Evolutionary conservation across 2,329 filamentous ascomycete genomes (phyloP).

Genomic region (Trichoderma atroviride): DNA sequence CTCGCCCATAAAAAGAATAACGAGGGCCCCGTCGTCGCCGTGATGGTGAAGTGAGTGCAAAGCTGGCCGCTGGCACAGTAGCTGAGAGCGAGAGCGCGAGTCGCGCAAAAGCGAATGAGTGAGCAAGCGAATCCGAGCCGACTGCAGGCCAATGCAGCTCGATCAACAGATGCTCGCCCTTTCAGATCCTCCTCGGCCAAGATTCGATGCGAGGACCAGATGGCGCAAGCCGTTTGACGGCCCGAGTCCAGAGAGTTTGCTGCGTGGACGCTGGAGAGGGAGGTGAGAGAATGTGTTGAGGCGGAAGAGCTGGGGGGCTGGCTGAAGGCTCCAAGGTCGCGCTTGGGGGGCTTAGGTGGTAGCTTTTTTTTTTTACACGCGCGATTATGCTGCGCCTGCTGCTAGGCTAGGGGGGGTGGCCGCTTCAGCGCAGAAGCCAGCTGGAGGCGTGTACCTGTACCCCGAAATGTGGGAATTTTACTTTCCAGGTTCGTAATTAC

Average conservation of each 20-base stretch:
- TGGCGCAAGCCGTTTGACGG: slow-evolving; percentile 23
- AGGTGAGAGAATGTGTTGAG: slow-evolving; percentile 27
- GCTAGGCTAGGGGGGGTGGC: slow-evolving; percentile 27
- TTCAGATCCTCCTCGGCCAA: neutral
- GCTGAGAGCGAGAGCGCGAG: slow-evolving; percentile 18
- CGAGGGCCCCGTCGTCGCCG: neutral
- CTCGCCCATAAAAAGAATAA: neutral
- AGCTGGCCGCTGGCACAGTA: slow-evolving; percentile 2
- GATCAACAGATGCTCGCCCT: slow-evolving; percentile 11
- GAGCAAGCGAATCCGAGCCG: slow-evolving; percentile 8
- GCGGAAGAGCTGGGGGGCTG: slow-evolving; percentile 29
- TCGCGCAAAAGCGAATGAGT: slow-evolving; percentile 21
- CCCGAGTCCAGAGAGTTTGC: slow-evolving; percentile 17
- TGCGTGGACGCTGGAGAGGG: slow-evolving; percentile 14
- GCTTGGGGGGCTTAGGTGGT: slow-evolving; percentile 30
- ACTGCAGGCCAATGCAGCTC: slow-evolving; percentile 19
- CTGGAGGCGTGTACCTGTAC: slow-evolving; percentile 25
- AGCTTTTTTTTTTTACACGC: slow-evolving; percentile 33
- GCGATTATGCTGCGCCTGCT: slow-evolving; percentile 33
- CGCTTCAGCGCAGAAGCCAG: slow-evolving; percentile 9
- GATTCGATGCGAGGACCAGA: slow-evolving; percentile 14
- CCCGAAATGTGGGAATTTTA: slow-evolving; percentile 12
- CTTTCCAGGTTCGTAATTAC: neutral
- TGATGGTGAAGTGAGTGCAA: neutral
- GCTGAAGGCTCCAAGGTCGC: slow-evolving; percentile 29